Conservation (phyloP, 208 protist species). For the Ichthyophonus hoferi region DNA sequence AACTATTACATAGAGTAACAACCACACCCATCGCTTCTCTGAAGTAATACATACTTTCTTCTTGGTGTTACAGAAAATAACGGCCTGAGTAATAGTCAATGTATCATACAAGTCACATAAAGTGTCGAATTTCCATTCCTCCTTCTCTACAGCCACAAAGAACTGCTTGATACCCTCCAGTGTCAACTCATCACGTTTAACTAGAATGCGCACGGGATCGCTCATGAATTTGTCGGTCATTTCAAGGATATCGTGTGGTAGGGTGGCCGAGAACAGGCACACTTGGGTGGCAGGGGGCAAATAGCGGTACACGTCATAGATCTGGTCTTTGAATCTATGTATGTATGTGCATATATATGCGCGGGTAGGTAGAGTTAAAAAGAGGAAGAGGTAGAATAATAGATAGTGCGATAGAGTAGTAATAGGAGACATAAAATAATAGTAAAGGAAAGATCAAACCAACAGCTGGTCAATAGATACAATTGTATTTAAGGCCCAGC, state of each 20-base stretch:
- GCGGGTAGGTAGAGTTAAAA: no score
- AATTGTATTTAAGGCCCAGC: no score
- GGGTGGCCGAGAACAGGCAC: constrained; percentile 94
- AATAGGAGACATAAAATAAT: no score
- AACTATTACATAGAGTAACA: constrained; percentile 11
- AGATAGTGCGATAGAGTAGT: no score
- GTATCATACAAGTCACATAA: constrained; percentile 84
- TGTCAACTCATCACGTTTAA: constrained; percentile 97
- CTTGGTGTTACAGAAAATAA: constrained; percentile 99
- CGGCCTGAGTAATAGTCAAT: constrained; percentile 81
- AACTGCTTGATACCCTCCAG: constrained; percentile 99
- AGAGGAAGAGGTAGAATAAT: no score
- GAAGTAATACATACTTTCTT: constrained; percentile 77
- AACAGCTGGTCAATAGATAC: no score
- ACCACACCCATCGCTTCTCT: background rate
- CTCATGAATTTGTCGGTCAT: constrained; percentile 98
- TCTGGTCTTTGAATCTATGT: constrained; percentile 92
- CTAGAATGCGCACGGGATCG: constrained; percentile 95
- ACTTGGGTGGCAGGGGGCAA: constrained; percentile 92
- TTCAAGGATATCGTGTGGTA: constrained; percentile 95
- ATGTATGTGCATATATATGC: no score
- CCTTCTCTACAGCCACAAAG: constrained; percentile 85
- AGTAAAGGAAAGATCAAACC: no score
- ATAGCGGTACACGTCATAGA: constrained; percentile 96
- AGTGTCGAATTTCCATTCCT: constrained; percentile 96